Conservation (phyloP, 2,329 filamentous ascomycete species). For the Arthrobotrys iridis region DNA sequence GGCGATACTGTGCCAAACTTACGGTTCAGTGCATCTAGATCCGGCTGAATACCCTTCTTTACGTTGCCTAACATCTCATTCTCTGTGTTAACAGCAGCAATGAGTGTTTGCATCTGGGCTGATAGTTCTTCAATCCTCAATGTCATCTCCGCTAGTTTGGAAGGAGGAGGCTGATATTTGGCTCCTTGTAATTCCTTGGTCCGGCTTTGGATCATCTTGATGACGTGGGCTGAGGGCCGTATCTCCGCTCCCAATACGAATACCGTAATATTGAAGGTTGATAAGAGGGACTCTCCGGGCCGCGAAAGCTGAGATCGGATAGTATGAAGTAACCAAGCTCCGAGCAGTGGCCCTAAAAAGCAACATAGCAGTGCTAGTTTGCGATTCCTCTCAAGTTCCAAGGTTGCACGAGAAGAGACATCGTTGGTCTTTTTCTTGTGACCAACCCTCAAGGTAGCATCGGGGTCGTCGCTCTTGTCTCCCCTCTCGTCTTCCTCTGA, state of each 20-base stretch:
- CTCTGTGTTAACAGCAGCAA: constrained; percentile 60
- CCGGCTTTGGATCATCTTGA: constrained; percentile 80
- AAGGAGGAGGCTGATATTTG: constrained; percentile 68
- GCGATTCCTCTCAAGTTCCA: constrained; percentile 79
- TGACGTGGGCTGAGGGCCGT: constrained; percentile 80
- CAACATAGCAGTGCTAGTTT: constrained; percentile 78
- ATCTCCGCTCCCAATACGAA: constrained; percentile 89
- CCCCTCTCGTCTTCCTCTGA: constrained; percentile 50
- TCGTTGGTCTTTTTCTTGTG: constrained; percentile 22
- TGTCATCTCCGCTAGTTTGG: constrained; percentile 60
- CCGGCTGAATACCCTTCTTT: constrained; percentile 75
- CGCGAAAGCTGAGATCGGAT: constrained; percentile 83
- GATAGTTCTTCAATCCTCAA: constrained; percentile 69
- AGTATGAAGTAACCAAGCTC: constrained; percentile 83
- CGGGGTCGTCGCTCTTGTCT: constrained; percentile 59
- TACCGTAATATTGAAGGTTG: constrained; percentile 90
- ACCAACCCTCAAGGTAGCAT: constrained; percentile 63
- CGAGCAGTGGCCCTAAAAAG: constrained; percentile 79
- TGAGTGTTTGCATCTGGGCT: constrained; percentile 69
- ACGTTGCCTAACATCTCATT: constrained; percentile 70
- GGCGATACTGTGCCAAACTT: constrained; percentile 9
- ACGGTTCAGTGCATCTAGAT: constrained; percentile 86
- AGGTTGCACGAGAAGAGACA: constrained; percentile 62
- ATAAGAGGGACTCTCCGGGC: constrained; percentile 85
- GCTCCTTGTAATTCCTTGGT: constrained; percentile 83